phyloP scores from a whole-genome alignment of 306 rosid genomes.

The Fragaria ananassa region DNA sequence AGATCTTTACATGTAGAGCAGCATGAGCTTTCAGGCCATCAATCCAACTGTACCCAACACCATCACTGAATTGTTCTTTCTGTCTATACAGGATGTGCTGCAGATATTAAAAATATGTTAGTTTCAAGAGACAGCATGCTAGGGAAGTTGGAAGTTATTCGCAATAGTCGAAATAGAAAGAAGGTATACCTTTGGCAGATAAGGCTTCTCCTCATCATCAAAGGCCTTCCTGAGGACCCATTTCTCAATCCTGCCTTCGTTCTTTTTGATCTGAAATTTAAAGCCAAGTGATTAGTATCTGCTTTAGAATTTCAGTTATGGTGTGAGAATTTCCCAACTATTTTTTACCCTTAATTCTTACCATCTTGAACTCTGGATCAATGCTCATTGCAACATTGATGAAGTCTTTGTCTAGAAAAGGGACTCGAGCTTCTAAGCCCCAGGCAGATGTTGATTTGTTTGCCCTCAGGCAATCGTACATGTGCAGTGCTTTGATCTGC shows the following conservation, averaged over 20 bases:
- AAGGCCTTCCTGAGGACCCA: slow-evolving; percentile 87
- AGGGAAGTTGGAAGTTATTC: background rate
- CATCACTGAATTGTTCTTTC: slow-evolving; percentile 96
- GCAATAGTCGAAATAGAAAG: background rate
- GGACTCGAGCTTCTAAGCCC: slow-evolving; percentile 96
- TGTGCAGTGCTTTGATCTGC: slow-evolving; percentile 90
- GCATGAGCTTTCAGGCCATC: slow-evolving; percentile 94
- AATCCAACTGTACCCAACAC: slow-evolving; percentile 97
- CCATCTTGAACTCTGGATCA: slow-evolving; percentile 81
- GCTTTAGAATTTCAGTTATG: background rate
- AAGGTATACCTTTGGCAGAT: slow-evolving; percentile 76
- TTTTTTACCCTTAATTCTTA: slow-evolving; percentile 19
- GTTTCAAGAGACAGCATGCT: background rate
- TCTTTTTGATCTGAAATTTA: slow-evolving; percentile 58
- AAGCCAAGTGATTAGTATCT: slow-evolving; percentile 3
- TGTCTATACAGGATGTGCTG: slow-evolving; percentile 93
- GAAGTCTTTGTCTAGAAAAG: slow-evolving; percentile 83
- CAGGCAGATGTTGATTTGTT: slow-evolving; percentile 91
- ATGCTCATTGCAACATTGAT: slow-evolving; percentile 77
- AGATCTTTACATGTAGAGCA: slow-evolving; percentile 60
- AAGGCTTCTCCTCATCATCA: slow-evolving; percentile 84
- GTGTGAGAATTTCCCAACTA: background rate
- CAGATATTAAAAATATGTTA: slow-evolving; percentile 18
- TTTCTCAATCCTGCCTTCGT: slow-evolving; percentile 82
- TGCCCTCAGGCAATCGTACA: slow-evolving; percentile 85